These are phyloP conservation scores for Fonsecaea multimorphosa DNA, from an alignment of 2,329 filamentous ascomycete species.

Conservation along the genomic window DNA sequence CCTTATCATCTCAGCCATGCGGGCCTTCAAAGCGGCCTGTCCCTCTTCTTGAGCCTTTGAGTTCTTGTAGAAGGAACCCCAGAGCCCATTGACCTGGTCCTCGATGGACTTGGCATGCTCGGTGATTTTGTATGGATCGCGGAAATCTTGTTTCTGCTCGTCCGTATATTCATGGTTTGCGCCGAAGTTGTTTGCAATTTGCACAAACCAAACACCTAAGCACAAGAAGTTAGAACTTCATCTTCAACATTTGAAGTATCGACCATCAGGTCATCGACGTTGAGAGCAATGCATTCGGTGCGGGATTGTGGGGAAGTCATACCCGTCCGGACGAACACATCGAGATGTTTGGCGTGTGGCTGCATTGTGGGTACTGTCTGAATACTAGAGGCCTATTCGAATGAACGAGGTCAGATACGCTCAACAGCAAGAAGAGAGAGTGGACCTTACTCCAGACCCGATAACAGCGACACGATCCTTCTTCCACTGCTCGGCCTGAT, in stretches of 20 bases:
- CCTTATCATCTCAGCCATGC: slow-evolving; percentile 60
- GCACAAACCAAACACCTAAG: slow-evolving; percentile 44
- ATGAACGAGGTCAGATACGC: neutral
- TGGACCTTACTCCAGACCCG: slow-evolving; percentile 50
- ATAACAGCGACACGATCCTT: slow-evolving; percentile 53
- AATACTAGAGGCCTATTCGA: slow-evolving; percentile 45
- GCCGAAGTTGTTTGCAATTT: slow-evolving; percentile 55
- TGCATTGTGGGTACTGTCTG: slow-evolving; percentile 57
- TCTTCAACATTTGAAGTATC: neutral
- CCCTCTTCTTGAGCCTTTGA: slow-evolving; percentile 50
- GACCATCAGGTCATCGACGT: slow-evolving; percentile 28
- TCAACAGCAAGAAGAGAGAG: neutral
- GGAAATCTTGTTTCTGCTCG: slow-evolving; percentile 50
- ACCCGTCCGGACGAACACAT: slow-evolving; percentile 55
- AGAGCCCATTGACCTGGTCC: slow-evolving; percentile 55
- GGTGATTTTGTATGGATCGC: slow-evolving; percentile 50
- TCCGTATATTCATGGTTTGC: slow-evolving; percentile 53
- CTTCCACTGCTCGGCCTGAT: slow-evolving; percentile 53
- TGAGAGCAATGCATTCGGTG: neutral
- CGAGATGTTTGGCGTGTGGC: slow-evolving; percentile 53
- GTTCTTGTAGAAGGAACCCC: slow-evolving; percentile 54
- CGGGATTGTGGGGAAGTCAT: neutral
- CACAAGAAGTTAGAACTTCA: neutral
- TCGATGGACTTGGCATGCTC: slow-evolving; percentile 56
- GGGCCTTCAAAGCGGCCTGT: slow-evolving; percentile 48